Conservation (phyloP, 139 green algal species). For the Picochlorum sp. region DNA sequence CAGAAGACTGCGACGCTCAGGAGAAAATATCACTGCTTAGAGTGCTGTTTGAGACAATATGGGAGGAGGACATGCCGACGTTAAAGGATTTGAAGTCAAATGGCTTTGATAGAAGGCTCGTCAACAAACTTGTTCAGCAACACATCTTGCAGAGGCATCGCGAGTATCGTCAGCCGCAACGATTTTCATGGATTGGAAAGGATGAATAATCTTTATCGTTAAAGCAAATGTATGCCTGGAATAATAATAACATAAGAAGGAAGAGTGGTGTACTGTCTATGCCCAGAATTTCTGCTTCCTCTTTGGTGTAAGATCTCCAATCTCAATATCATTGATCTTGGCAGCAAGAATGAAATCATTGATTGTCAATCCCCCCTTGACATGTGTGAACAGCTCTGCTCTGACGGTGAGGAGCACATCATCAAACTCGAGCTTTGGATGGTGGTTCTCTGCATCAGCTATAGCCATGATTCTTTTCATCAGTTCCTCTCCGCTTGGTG, state of each 20-base stretch:
- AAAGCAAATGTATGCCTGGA: neutral
- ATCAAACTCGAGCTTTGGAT: conserved; percentile 26
- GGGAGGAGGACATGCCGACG: too few species aligned
- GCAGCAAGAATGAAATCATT: conserved; percentile 90
- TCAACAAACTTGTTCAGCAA: too few species aligned
- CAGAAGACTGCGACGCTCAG: too few species aligned
- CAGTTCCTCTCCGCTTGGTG: conserved; percentile 35
- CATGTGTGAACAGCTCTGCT: conserved; percentile 51
- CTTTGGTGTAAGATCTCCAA: conserved; percentile 61
- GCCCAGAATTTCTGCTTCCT: conserved; percentile 62
- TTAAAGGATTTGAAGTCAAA: too few species aligned
- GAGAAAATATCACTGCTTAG: too few species aligned
- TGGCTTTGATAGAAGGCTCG: too few species aligned
- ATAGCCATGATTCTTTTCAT: conserved; percentile 49
- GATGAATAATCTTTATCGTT: too few species aligned
- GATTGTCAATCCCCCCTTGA: conserved; percentile 69
- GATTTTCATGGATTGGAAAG: too few species aligned
- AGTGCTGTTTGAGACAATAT: too few species aligned
- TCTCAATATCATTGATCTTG: conserved; percentile 63
- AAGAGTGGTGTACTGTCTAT: conserved; percentile 15
- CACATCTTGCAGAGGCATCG: too few species aligned
- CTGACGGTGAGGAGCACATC: conserved; percentile 34
- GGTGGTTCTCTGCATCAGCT: conserved; percentile 57
- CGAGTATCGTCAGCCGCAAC: too few species aligned
- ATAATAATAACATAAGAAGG: neutral